phyloP scores from a whole-genome alignment of 805 yeast species.

The Starmerella khaoyaiensis region DNA sequence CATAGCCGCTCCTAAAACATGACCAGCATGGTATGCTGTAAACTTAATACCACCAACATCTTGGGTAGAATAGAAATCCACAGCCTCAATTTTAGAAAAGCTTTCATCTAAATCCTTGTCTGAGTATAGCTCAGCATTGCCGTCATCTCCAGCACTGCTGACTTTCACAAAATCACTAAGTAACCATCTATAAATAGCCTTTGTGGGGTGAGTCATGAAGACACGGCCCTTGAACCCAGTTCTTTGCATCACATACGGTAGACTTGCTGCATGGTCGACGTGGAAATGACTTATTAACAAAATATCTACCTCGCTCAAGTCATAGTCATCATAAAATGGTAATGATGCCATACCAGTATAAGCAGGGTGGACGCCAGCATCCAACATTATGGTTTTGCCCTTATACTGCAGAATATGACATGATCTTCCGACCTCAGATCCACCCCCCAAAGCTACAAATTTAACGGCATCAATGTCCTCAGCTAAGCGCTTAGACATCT shows the following conservation, averaged over 20 bases:
- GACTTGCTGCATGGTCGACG: constrained; percentile 93
- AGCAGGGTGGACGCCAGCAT: constrained; percentile 98
- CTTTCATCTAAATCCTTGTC: constrained; percentile 83
- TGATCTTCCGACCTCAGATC: constrained; percentile 93
- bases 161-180: constrained; percentile 89
- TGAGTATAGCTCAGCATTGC: constrained; percentile 45
- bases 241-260: constrained; percentile 96
- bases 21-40: constrained; percentile 99
- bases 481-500: constrained; percentile 21
- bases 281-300: constrained; percentile 89
- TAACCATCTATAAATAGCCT: constrained; percentile 94
- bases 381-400: constrained; percentile 91
- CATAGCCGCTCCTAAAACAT: constrained; percentile 98
- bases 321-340: constrained; percentile 94
- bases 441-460: constrained; percentile 93
- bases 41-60: constrained; percentile 90
- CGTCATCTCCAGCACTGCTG: constrained; percentile 33
- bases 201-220: constrained; percentile 98
- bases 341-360: constrained; percentile 75
- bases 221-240: constrained; percentile 91
- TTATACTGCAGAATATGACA: constrained; percentile 86
- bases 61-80: constrained; percentile 89
- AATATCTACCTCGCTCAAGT: constrained; percentile 73
- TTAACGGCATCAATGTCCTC: constrained; percentile 35
- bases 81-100: constrained; percentile 80